Percentiles rank a stretch among this genome's conserved stretches.
phyloP scores from a whole-genome alignment of 2,329 filamentous ascomycete genomes.

The Paracoccidioides brasiliensis region DNA sequence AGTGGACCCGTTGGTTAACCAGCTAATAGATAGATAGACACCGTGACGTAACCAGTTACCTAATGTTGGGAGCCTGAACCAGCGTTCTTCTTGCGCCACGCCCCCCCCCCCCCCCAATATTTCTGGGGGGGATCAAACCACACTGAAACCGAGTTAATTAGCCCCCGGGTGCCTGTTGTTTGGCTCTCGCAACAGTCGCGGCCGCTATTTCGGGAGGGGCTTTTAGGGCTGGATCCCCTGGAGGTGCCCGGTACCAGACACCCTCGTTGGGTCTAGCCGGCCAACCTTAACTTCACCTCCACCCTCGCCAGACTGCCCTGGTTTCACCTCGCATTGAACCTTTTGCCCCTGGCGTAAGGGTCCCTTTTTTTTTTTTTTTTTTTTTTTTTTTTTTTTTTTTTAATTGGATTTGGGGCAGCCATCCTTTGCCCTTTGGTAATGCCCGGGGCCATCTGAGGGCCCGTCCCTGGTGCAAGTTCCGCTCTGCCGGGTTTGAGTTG shows the following conservation, averaged over 20 bases:
- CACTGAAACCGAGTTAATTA: neutral
- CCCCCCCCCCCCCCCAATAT: too few species aligned
- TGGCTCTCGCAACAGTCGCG: neutral
- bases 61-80: too few species aligned
- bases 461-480: neutral
- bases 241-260: neutral
- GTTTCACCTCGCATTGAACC: constrained; percentile 5
- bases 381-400: too few species aligned
- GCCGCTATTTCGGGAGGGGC: neutral
- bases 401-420: too few species aligned
- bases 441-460: neutral
- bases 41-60: too few species aligned
- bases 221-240: neutral
- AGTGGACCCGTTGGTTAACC: too few species aligned
- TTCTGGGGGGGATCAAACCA: neutral
- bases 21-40: too few species aligned
- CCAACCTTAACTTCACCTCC: neutral
- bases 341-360: neutral
- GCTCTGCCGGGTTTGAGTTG: neutral
- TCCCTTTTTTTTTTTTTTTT: too few species aligned
- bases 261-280: neutral
- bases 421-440: too few species aligned
- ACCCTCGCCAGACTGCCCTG: neutral
- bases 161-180: neutral
- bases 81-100: too few species aligned